Evolutionary conservation across 2,329 filamentous ascomycete genomes (phyloP), one percentile per base, ranked within the genome.

Genomic region (Aspergillus hortae): DNA sequence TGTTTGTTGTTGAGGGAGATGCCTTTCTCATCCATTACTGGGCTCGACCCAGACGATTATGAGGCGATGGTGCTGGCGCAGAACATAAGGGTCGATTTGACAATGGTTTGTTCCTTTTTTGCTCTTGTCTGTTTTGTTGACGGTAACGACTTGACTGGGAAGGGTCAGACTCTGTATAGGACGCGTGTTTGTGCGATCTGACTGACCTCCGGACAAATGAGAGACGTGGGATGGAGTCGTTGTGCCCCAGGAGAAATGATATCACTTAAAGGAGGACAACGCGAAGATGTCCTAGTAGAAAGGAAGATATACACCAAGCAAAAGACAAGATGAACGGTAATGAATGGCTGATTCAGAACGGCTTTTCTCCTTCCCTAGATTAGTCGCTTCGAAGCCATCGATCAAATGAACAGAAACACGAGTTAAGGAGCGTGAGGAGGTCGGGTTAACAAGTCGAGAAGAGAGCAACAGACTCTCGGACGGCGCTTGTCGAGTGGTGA

Each of bases 21-120:
- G 19, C 21, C 23, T 36, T 46, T 51, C 41, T 57, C 50, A 35
- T 65, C 63, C 62, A 64, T 65, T 43, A 47, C 53, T 60, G 67
- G 48, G 56, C 62, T 58, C 44, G 15, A 19, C 45, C 35, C 54
- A 48, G 45, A 5, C 45, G 38, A 48, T 19, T 33, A 43, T n/a
- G 40, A 33, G 9, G 9, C 40, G 14, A 10, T 43, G 14, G 9
- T 9, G 23, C 21, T 21, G 23, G 15, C 6, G 15, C 6, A 19
- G 41, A 33, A 44, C 56, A 58, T 58, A 35, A 45, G 54, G 48
- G 25, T 25, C 19, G 3, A 12, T 11, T 3, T 21, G 14, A 10
- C 21, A 10, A 2, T 33, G 11, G 40, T 9, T 11, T 30, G 27
- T 5, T 30, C 11, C 27, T 11, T 30, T 30, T 27, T 27, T 27